phyloP scores from a whole-genome alignment of 371 early-diverging fungal genomes.

The Haplosporangium sp. region DNA sequence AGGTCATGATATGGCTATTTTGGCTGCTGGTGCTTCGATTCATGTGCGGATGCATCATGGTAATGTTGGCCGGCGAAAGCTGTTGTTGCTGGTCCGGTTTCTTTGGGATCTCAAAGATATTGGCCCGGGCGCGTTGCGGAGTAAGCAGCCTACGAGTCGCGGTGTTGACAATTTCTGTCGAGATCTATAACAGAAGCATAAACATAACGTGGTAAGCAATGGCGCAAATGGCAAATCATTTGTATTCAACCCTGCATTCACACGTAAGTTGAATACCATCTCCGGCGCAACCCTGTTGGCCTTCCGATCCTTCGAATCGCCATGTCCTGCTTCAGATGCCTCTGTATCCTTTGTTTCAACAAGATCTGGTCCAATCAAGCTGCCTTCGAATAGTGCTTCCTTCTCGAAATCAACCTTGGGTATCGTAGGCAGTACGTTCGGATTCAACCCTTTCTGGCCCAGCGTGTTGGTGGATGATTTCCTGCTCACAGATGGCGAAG shows the following conservation, averaged over 20 bases:
- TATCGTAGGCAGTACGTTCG: constrained; percentile 20
- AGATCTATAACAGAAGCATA: constrained; percentile 7
- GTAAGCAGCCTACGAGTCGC: constrained; percentile 29
- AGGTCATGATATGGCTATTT: constrained; percentile 1
- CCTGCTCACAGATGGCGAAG: constrained; percentile 19
- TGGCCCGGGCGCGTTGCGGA: constrained; percentile 19
- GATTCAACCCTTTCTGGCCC: constrained; percentile 1
- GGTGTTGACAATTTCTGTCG: constrained; percentile 3
- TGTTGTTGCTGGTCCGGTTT: constrained; percentile 18
- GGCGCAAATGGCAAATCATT: too few species aligned
- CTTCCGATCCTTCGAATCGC: not conserved
- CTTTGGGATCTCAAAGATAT: constrained; percentile 26
- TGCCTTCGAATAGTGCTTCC: constrained; percentile 32
- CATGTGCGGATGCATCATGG: not conserved
- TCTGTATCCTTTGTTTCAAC: constrained; percentile 3
- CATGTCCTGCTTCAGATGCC: not conserved
- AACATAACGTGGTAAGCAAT: not conserved
- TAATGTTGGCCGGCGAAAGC: not conserved
- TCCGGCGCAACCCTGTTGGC: constrained; percentile 13
- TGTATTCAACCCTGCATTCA: too few species aligned
- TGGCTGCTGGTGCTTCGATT: constrained; percentile 20
- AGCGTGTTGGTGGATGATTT: constrained; percentile 26
- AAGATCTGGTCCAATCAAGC: constrained; percentile 13
- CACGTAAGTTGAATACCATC: too few species aligned
- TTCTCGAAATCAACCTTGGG: constrained; percentile 42